A percentile compares a stretch with the other conserved stretches of the same genome.
Evolutionary conservation across 2,329 filamentous ascomycete genomes (phyloP).

Genomic region (Apiospora arundinis): DNA sequence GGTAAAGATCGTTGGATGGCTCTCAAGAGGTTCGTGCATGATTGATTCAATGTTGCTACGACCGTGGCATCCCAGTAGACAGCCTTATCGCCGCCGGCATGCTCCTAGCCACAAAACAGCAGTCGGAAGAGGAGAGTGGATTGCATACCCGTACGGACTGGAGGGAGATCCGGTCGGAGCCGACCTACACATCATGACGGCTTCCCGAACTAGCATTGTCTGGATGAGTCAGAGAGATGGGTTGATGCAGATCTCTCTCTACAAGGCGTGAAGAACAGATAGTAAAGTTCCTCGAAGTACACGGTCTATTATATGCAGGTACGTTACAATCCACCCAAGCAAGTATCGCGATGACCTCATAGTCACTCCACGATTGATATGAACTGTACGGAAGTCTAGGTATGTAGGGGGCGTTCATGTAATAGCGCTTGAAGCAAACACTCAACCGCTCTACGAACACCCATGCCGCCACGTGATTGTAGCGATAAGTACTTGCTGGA

Average conservation of each 20-base stretch:
- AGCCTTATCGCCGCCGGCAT: neutral
- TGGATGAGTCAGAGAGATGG: neutral
- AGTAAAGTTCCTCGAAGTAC: neutral
- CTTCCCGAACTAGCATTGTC: neutral
- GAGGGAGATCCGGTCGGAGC: conserved; percentile 2
- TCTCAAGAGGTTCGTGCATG: neutral
- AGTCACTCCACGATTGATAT: neutral
- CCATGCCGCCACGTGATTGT: neutral
- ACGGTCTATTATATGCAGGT: neutral
- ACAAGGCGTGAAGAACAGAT: neutral
- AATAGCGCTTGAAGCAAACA: conserved; percentile 5
- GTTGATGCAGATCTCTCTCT: neutral
- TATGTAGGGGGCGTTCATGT: neutral
- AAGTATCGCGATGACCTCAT: conserved; percentile 13
- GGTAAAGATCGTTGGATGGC: neutral
- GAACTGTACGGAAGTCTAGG: neutral
- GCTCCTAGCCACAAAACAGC: neutral
- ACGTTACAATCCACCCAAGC: neutral
- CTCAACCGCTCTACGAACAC: neutral
- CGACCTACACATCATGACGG: neutral
- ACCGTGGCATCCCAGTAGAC: neutral
- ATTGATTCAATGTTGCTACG: neutral
- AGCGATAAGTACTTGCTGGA: neutral
- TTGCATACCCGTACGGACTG: neutral
- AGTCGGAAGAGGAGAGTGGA: neutral